phyloP scores from a whole-genome alignment of 169 alveolate genomes.

The Babesia divergens region DNA sequence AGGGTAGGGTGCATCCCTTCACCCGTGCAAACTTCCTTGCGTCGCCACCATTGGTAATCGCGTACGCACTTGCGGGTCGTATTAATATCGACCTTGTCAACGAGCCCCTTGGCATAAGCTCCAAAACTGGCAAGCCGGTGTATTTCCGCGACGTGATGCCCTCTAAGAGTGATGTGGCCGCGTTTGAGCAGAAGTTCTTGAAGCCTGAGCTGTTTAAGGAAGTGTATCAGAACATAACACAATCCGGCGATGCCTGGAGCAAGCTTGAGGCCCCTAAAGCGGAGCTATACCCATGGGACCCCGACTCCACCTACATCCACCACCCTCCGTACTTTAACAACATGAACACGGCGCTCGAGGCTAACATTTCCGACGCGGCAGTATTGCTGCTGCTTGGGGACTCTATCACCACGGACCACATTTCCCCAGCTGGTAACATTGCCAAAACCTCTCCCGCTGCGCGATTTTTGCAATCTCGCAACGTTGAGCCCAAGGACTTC shows the following conservation, averaged over 20 bases:
- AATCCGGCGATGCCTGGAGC: conserved; percentile 92
- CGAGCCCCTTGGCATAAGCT: conserved; percentile 86
- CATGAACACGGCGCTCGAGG: conserved; percentile 60
- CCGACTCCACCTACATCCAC: conserved; percentile 90
- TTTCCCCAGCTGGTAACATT: conserved; percentile 97
- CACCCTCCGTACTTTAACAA: conserved; percentile 92
- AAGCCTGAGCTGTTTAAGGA: conserved; percentile 91
- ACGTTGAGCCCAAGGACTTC: conserved; percentile 87
- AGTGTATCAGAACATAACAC: conserved; percentile 84
- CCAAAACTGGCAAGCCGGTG: conserved; percentile 84
- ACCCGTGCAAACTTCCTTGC: conserved; percentile 95
- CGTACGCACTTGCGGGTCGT: conserved; percentile 93
- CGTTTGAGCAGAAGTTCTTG: conserved; percentile 75
- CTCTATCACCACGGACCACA: conserved; percentile 96
- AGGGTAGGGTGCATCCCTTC: conserved; percentile 93
- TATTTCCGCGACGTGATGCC: conserved; percentile 92
- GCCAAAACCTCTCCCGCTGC: conserved; percentile 93
- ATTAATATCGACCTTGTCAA: conserved; percentile 88
- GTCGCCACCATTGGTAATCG: conserved; percentile 96
- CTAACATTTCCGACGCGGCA: conserved; percentile 66
- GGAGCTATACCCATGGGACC: conserved; percentile 89
- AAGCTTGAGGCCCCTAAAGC: conserved; percentile 83
- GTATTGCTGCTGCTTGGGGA: conserved; percentile 87
- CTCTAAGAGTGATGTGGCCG: conserved; percentile 79
- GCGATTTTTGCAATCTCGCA: conserved; percentile 78